A percentile compares a stretch with the other conserved stretches of the same genome.
Conservation (phyloP, 768 basidiomycete species). For the Mrakia frigida region DNA sequence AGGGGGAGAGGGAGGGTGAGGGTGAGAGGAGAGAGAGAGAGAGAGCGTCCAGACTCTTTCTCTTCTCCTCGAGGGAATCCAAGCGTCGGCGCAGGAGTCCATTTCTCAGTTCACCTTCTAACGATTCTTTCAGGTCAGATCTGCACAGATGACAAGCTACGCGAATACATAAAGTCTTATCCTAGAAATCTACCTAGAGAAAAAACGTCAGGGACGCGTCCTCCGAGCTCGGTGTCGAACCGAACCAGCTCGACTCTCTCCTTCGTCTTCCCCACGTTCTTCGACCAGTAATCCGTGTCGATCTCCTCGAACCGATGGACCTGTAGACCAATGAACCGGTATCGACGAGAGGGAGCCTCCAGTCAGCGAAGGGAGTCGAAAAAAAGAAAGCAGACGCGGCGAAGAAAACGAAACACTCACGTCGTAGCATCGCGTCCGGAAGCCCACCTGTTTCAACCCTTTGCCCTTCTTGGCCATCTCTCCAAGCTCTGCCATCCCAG, state of each 20-base stretch:
- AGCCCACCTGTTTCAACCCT: conserved; percentile 15
- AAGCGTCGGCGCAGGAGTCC: not conserved
- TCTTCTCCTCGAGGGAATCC: not conserved
- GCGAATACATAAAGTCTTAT: not conserved
- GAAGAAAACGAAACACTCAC: not conserved
- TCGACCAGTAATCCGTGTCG: conserved; percentile 8
- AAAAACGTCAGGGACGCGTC: conserved; percentile 11
- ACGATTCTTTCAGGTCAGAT: no score
- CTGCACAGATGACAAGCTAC: not conserved
- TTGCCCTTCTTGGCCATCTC: not conserved
- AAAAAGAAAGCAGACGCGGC: not conserved
- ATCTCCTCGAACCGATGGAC: not conserved
- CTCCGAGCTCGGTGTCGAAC: conserved; percentile 12
- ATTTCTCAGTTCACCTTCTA: no score
- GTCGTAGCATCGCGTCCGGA: conserved; percentile 10
- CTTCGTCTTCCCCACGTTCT: not conserved
- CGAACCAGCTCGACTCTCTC: not conserved
- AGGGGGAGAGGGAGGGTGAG: conserved; percentile 8
- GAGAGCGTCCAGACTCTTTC: not conserved
- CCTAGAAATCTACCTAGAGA: conserved; percentile 3
- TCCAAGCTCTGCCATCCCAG: not conserved
- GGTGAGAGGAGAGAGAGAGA: not conserved
- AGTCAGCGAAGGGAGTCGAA: no score
- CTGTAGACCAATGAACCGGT: not conserved
- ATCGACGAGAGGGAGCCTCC: no score